Conservation (phyloP, 805 yeast species). For the Metschnikowia cubensis region DNA sequence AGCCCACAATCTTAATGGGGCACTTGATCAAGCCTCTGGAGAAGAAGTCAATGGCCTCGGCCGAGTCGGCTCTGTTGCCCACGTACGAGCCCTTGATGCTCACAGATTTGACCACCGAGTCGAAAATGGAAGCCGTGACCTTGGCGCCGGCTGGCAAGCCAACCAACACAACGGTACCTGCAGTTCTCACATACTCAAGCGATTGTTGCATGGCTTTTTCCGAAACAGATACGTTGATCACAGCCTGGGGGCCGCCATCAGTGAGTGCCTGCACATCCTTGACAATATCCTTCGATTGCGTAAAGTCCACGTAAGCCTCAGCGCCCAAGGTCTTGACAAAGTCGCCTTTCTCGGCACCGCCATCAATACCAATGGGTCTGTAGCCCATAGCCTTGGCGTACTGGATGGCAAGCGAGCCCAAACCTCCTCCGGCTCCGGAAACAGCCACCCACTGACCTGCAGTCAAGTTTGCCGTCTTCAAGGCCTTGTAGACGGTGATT, state of each 20-base stretch:
- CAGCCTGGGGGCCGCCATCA: constrained; percentile 75
- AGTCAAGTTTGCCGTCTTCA: constrained; percentile 67
- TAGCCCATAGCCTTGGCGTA: constrained; percentile 75
- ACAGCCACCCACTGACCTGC: constrained; percentile 77
- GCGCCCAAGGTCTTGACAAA: constrained; percentile 35
- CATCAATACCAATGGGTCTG: constrained; percentile 68
- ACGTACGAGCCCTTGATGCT: constrained; percentile 79
- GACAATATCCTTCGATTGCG: constrained; percentile 49
- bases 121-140: constrained; percentile 65
- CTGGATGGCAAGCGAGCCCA: constrained; percentile 71
- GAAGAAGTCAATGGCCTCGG: constrained; percentile 76
- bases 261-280: constrained; percentile 54
- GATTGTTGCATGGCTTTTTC: constrained; percentile 55
- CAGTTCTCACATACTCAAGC: constrained; percentile 38
- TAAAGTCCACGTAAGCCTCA: constrained; percentile 25
- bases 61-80: constrained; percentile 84
- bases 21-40: constrained; percentile 66
- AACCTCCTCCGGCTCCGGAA: constrained; percentile 79
- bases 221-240: constrained; percentile 70
- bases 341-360: constrained; percentile 58
- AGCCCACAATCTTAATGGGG: constrained; percentile 72
- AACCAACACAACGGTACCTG: constrained; percentile 41
- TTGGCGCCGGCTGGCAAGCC: constrained; percentile 81
- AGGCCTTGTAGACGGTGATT: constrained; percentile 85
- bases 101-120: constrained; percentile 68